Evolutionary conservation across 345 rosid species (phyloP).

Genomic region (Xanthoceras sorbifolium): DNA sequence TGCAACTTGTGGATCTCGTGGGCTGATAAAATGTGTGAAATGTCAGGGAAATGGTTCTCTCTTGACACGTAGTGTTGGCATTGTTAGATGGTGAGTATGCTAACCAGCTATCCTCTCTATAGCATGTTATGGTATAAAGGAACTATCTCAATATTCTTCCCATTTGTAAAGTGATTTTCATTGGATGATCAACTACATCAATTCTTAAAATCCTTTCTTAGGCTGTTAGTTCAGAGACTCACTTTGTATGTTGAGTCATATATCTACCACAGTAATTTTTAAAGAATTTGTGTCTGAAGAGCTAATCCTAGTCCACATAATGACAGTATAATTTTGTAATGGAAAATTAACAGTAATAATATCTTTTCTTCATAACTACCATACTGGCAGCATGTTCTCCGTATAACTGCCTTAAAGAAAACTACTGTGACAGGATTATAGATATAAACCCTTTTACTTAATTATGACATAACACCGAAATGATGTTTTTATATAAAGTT

Average conservation of each 20-base stretch:
- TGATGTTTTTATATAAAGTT: background rate
- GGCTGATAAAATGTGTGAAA: slow-evolving; percentile 69
- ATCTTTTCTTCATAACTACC: too few relatives aligned
- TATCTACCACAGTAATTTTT: background rate
- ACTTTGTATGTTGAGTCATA: background rate
- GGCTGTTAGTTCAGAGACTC: background rate
- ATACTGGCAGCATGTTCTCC: background rate
- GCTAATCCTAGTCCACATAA: background rate
- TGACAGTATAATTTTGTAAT: background rate
- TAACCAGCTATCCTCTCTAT: background rate
- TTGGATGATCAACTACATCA: background rate
- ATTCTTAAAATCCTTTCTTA: background rate
- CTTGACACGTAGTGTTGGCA: slow-evolving; percentile 57
- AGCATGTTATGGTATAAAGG: background rate
- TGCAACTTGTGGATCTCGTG: slow-evolving; percentile 78
- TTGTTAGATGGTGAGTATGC: slow-evolving; percentile 67
- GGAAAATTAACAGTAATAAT: background rate
- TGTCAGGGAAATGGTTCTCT: slow-evolving; percentile 73
- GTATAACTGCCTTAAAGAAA: background rate
- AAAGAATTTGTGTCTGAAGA: background rate
- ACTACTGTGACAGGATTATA: background rate
- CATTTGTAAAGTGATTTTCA: background rate
- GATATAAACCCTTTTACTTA: background rate
- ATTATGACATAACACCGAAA: background rate
- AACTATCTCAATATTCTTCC: background rate